Evolutionary conservation across 306 rosid species (phyloP).

Genomic region (Medicago arabica): DNA sequence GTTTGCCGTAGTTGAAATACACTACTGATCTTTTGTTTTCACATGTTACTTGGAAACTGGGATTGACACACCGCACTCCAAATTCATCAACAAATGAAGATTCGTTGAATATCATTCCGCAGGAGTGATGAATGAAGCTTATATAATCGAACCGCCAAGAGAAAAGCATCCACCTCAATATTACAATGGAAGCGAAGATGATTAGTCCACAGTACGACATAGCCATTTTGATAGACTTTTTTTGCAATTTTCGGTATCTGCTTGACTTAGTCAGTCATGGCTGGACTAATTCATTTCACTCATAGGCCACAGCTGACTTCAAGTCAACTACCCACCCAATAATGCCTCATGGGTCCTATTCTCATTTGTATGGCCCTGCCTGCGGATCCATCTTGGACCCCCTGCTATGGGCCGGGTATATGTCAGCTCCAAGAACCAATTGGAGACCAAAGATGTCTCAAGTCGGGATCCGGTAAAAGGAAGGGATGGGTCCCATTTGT

Average conservation of each 20-base stretch:
- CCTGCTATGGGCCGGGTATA: no score
- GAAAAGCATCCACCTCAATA: no score
- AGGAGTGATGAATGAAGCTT: background rate
- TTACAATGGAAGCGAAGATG: background rate
- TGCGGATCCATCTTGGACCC: no score
- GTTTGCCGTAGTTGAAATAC: background rate
- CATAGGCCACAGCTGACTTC: background rate
- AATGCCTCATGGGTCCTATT: no score
- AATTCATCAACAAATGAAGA: background rate
- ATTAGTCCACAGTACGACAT: background rate
- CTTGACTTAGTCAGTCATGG: background rate
- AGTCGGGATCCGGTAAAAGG: no score
- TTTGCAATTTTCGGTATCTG: no score
- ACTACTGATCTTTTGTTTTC: conserved; percentile 3
- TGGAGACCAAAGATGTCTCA: no score
- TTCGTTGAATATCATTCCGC: background rate
- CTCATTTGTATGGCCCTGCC: no score
- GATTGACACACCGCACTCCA: background rate
- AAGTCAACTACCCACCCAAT: background rate
- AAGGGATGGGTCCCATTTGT: no score
- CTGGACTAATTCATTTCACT: background rate
- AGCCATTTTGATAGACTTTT: background rate
- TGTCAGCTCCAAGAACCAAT: no score
- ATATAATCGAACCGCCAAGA: no score
- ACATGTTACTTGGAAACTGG: background rate